Evolutionary conservation across 164 flowering plant genomes (phyloP).

Genomic region (Brasenia schreberi): DNA sequence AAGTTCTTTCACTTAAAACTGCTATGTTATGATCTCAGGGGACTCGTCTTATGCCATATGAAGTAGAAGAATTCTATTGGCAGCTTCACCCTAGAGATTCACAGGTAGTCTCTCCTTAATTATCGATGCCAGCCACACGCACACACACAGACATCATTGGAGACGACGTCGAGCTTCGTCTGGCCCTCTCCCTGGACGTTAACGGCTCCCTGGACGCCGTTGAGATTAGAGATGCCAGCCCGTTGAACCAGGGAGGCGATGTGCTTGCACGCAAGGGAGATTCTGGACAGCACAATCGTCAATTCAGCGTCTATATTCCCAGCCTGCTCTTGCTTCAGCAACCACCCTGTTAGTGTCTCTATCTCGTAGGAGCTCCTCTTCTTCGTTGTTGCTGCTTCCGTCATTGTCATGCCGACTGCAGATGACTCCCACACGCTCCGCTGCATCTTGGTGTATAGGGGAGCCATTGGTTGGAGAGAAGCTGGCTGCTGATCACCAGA

Average conservation of each 20-base stretch:
- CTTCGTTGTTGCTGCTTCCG: constrained; percentile 20
- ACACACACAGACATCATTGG: constrained; percentile 49
- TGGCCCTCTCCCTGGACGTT: constrained; percentile 93
- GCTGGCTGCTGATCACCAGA: not conserved
- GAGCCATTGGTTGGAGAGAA: not conserved
- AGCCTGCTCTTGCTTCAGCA: constrained; percentile 61
- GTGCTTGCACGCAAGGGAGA: constrained; percentile 90
- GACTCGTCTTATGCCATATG: no score
- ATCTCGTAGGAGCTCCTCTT: constrained; percentile 46
- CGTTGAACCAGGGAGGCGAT: constrained; percentile 84
- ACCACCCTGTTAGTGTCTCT: constrained; percentile 53
- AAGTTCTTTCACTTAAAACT: no score
- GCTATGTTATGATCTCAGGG: no score
- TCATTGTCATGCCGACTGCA: not conserved
- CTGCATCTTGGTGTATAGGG: not conserved
- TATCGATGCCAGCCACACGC: no score
- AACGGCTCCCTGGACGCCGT: constrained; percentile 80
- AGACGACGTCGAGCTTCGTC: constrained; percentile 90
- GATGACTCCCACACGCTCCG: not conserved
- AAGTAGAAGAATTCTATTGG: no score
- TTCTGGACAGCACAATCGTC: constrained; percentile 80
- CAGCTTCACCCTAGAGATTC: no score
- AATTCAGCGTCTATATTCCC: constrained; percentile 80
- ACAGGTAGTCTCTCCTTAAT: no score
- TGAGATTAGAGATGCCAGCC: constrained; percentile 68